A percentile compares a stretch with the other conserved stretches of the same genome.
Evolutionary conservation across 164 flowering plant species (phyloP).

Genomic region (Dillenia suffruticosa): DNA sequence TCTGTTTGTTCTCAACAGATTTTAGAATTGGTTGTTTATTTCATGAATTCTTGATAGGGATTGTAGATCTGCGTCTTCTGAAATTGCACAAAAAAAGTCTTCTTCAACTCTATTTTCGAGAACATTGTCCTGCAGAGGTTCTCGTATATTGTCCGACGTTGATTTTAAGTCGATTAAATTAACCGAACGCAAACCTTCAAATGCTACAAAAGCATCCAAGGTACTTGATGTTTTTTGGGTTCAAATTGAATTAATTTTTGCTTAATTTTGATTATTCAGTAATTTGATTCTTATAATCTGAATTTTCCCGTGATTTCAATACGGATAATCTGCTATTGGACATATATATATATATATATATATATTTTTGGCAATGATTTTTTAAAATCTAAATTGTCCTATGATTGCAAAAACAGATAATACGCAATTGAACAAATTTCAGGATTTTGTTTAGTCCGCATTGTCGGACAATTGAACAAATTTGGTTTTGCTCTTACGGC

Average conservation of each 20-base stretch:
- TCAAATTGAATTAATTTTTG: not conserved
- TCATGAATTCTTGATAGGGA: not conserved
- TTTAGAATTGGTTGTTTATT: not conserved
- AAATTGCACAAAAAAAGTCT: not conserved
- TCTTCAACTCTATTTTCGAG: slow-evolving; percentile 6
- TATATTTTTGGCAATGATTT: too few species aligned
- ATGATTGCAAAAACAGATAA: too few species aligned
- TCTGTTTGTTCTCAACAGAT: not conserved
- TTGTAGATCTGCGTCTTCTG: slow-evolving; percentile 11
- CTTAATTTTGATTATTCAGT: too few species aligned
- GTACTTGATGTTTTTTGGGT: slow-evolving; percentile 1
- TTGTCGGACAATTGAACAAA: too few species aligned
- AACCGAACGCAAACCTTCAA: slow-evolving; percentile 8
- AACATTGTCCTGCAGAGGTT: slow-evolving; percentile 3
- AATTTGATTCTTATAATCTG: too few species aligned
- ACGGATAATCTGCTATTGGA: too few species aligned
- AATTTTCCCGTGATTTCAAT: too few species aligned
- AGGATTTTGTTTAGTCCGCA: too few species aligned
- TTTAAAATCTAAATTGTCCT: too few species aligned
- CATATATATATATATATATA: too few species aligned
- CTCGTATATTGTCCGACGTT: not conserved
- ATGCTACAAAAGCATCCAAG: slow-evolving; percentile 11
- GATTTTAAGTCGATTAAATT: slow-evolving; percentile 1
- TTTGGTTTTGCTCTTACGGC: not conserved
- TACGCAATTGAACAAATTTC: too few species aligned